phyloP scores from a whole-genome alignment of 495 filamentous ascomycete species.

The Trichodelitschia bisporula region DNA sequence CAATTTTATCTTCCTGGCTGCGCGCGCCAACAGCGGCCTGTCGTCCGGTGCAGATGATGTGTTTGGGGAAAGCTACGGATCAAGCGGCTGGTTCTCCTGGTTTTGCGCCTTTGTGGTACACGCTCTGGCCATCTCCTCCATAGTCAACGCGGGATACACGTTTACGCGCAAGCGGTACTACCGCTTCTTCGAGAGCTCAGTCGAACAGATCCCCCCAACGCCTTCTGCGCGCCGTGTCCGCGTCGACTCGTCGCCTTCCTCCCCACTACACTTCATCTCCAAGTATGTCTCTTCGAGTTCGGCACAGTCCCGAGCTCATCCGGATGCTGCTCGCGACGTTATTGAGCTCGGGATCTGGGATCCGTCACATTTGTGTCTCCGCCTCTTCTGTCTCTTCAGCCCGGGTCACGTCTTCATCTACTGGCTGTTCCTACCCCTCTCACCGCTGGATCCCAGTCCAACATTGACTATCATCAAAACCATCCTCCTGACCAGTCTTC shows the following conservation, averaged over 20 bases:
- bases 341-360: conserved; percentile 95
- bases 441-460: conserved; percentile 47
- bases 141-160: conserved; percentile 56
- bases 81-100: background rate
- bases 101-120: conserved; percentile 30
- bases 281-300: conserved; percentile 30
- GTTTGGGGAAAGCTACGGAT: conserved; percentile 42
- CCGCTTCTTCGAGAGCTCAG: conserved; percentile 67
- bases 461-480: conserved; percentile 68
- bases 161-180: conserved; percentile 67
- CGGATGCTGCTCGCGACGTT: conserved; percentile 64
- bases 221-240: conserved; percentile 75
- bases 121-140: conserved; percentile 35
- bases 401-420: conserved; percentile 80
- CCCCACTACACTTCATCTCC: conserved; percentile 54
- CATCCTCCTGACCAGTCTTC: conserved; percentile 38
- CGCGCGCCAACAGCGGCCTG: conserved; percentile 40
- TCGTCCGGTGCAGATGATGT: conserved; percentile 40
- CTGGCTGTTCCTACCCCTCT: conserved; percentile 59
- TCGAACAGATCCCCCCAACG: conserved; percentile 49
- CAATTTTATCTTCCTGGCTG: conserved; percentile 62
- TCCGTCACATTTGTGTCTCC: conserved; percentile 57
- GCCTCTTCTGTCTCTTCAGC: conserved; percentile 75
- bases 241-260: conserved; percentile 71
- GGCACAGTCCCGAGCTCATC: conserved; percentile 58